A percentile compares a stretch with the other conserved stretches of the same genome.
Conservation (phyloP, 495 filamentous ascomycete species). For the Aspergillus sclerotiicarbonarius region DNA sequence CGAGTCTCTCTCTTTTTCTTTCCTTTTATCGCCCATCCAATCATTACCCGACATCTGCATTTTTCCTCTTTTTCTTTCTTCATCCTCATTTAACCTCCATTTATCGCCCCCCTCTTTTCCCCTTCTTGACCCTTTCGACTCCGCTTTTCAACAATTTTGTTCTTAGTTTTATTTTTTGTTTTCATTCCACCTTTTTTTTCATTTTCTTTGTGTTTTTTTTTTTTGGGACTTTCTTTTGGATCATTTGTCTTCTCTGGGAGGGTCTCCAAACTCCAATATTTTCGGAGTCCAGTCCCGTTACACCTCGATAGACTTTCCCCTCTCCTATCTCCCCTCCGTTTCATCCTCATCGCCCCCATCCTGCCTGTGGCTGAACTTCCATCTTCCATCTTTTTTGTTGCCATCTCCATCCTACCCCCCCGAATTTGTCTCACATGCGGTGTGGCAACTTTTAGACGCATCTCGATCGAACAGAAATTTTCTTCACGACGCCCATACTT, state of each 20-base stretch:
- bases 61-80: slow-evolving; percentile 5
- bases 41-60: slow-evolving; percentile 9
- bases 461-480: slow-evolving; percentile 2
- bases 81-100: slow-evolving; percentile 5
- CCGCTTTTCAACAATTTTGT: slow-evolving; percentile 26
- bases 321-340: background rate
- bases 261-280: background rate
- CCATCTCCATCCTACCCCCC: background rate
- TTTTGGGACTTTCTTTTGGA: background rate
- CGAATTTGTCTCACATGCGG: background rate
- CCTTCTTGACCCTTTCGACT: slow-evolving; percentile 12
- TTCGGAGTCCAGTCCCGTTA: background rate
- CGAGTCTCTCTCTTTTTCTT: slow-evolving; percentile 4
- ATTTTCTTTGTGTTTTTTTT: slow-evolving; percentile 11
- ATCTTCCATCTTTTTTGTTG: background rate
- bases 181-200: slow-evolving; percentile 12
- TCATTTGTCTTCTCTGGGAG: background rate
- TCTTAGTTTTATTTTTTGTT: slow-evolving; percentile 21
- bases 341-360: background rate
- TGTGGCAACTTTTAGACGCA: slow-evolving; percentile 3
- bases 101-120: slow-evolving; percentile 2
- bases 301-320: slow-evolving; percentile 1
- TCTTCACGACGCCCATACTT: slow-evolving; percentile 16
- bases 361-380: background rate
- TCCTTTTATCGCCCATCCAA: slow-evolving; percentile 4